These are phyloP conservation scores for Alloteropsis semialata DNA, from an alignment of 176 grass and related monocot genomes.

Conservation along the genomic window DNA sequence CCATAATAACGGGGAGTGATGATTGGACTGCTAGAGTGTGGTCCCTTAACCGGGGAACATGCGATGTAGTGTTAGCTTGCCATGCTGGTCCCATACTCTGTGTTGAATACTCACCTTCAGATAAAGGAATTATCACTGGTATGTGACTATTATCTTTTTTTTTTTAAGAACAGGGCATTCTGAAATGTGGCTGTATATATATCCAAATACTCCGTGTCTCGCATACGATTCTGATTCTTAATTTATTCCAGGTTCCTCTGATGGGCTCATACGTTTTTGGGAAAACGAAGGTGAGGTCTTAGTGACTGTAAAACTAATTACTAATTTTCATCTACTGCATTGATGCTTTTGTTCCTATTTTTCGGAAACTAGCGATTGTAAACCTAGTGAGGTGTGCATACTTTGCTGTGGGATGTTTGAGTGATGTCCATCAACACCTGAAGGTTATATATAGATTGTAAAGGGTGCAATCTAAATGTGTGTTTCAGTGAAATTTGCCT, in stretches of 20 bases:
- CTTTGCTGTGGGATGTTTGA: neutral
- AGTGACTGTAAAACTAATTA: constrained; percentile 17
- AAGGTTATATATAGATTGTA: neutral
- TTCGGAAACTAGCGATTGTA: neutral
- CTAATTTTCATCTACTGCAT: constrained; percentile 4
- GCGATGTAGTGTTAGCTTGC: constrained; percentile 91
- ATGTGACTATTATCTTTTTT: constrained; percentile 30
- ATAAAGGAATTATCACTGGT: constrained; percentile 98
- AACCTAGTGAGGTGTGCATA: too few species aligned
- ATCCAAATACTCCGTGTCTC: constrained; percentile 2
- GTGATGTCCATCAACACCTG: neutral
- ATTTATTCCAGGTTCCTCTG: constrained; percentile 76
- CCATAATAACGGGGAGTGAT: constrained; percentile 95
- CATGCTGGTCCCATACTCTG: constrained; percentile 93
- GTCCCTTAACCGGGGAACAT: constrained; percentile 84
- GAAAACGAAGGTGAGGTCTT: constrained; percentile 93
- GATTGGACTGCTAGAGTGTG: constrained; percentile 99
- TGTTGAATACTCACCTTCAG: constrained; percentile 93
- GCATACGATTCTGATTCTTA: constrained; percentile 26
- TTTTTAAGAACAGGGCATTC: neutral
- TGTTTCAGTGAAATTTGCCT: neutral
- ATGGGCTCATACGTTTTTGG: constrained; percentile 97
- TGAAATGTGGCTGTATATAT: constrained; percentile 21
- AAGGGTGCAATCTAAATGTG: neutral
- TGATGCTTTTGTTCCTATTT: constrained; percentile 10